Conservation (phyloP, 208 protist genomes). For the Tritrichomonas foetus region DNA sequence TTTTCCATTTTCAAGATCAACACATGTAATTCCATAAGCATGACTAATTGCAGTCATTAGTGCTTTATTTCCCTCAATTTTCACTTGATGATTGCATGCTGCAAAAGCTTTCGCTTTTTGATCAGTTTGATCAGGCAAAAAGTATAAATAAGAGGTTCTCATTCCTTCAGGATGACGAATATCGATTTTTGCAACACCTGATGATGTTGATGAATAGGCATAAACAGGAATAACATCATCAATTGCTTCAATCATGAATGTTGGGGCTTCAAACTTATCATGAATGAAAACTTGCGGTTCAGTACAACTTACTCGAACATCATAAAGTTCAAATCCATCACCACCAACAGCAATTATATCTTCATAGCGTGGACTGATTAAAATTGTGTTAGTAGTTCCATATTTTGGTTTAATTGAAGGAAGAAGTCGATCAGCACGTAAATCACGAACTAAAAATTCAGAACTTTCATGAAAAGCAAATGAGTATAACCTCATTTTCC, state of each 20-base stretch:
- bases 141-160: background rate
- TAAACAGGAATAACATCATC: background rate
- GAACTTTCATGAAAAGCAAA: background rate
- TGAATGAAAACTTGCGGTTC: background rate
- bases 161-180: background rate
- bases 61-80: background rate
- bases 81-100: background rate
- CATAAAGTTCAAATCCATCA: background rate
- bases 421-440: background rate
- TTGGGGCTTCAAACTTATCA: background rate
- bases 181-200: background rate
- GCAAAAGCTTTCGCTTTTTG: background rate
- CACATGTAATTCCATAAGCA: background rate
- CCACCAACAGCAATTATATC: background rate
- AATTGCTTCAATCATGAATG: background rate
- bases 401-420: background rate
- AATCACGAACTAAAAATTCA: background rate
- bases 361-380: background rate
- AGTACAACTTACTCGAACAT: background rate
- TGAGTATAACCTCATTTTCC: background rate
- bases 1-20: background rate
- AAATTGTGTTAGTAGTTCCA: background rate
- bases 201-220: background rate
- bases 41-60: background rate
- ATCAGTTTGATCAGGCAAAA: background rate